Percentiles rank a stretch among this genome's conserved stretches.
Evolutionary conservation across 1,284 basidiomycete genomes (phyloP).

Genomic region (Cronartium quercuum): DNA sequence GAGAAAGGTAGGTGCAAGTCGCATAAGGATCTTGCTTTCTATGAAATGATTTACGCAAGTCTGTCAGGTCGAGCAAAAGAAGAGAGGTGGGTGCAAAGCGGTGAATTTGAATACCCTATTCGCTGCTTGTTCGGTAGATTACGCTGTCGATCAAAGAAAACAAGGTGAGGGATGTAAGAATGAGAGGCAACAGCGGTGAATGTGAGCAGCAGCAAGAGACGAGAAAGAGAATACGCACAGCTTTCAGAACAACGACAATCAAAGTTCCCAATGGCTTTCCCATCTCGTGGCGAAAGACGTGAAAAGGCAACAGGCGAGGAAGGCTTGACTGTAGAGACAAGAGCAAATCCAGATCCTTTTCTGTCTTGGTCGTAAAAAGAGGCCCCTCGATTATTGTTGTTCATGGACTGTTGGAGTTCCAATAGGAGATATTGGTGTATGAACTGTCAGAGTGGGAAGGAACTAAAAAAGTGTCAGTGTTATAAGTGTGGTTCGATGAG

Average conservation of each 20-base stretch:
- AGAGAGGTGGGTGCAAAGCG: neutral
- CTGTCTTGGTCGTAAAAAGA: too few species aligned
- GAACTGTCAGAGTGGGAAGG: too few species aligned
- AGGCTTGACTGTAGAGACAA: neutral
- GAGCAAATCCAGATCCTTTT: too few species aligned
- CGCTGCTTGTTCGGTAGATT: conserved; percentile 88
- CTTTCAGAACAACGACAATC: conserved; percentile 88
- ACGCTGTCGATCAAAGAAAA: conserved; percentile 55
- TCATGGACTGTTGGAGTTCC: neutral
- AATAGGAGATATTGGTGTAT: neutral
- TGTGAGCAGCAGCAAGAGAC: neutral
- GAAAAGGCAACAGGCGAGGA: neutral
- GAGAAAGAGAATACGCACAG: conserved; percentile 58
- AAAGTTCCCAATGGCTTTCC: conserved; percentile 65
- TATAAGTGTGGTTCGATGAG: too few species aligned
- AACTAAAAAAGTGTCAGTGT: too few species aligned
- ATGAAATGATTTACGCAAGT: neutral
- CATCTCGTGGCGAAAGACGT: neutral
- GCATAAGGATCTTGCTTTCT: conserved; percentile 97
- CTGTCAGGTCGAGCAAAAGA: neutral
- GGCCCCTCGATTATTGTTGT: neutral
- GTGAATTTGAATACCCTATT: conserved; percentile 55
- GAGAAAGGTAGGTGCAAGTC: conserved; percentile 66
- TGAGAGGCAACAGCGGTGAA: neutral
- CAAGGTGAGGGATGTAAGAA: neutral